Evolutionary conservation across 352 stramenopile genomes (phyloP).

Genomic region (Aphanomyces stellatus): DNA sequence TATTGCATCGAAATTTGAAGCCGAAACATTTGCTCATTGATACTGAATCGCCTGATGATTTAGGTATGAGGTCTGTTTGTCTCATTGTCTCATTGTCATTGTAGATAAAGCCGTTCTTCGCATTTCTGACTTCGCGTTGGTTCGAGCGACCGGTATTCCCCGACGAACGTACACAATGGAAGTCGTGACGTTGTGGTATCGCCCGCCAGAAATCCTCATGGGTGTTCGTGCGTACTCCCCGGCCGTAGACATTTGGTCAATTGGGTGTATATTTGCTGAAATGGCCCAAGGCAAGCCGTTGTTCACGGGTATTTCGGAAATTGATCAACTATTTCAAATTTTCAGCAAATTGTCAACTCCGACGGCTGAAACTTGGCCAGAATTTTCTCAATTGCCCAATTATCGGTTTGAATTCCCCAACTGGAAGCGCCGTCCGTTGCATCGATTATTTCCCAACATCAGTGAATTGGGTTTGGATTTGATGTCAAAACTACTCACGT

Average conservation of each 20-base stretch:
- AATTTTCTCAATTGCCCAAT: conserved; percentile 20
- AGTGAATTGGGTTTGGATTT: conserved; percentile 49
- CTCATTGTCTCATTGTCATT: neutral
- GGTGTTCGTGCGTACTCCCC: conserved; percentile 86
- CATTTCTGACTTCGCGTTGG: conserved; percentile 98
- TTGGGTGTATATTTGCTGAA: conserved; percentile 81
- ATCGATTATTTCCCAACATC: conserved; percentile 50
- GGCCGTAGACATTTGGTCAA: conserved; percentile 81
- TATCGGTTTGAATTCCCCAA: conserved; percentile 81
- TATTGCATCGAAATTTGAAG: conserved; percentile 75
- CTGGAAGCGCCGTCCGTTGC: conserved; percentile 87
- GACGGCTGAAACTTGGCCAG: conserved; percentile 12
- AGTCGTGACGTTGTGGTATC: conserved; percentile 99
- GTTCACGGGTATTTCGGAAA: conserved; percentile 77
- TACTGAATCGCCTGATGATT: neutral
- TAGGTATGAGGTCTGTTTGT: conserved; percentile 1
- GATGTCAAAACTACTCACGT: conserved; percentile 65
- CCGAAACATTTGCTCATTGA: conserved; percentile 31
- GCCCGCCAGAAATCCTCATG: conserved; percentile 96
- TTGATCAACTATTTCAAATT: conserved; percentile 84
- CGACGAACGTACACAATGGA: conserved; percentile 98
- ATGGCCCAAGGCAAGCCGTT: conserved; percentile 78
- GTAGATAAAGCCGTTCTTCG: conserved; percentile 87
- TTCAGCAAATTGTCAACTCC: conserved; percentile 40
- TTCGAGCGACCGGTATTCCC: conserved; percentile 93